Percentiles rank a stretch among this genome's conserved stretches.
phyloP scores from a whole-genome alignment of 2,329 filamentous ascomycete species.

The Cadophora luteo-olivacea region DNA sequence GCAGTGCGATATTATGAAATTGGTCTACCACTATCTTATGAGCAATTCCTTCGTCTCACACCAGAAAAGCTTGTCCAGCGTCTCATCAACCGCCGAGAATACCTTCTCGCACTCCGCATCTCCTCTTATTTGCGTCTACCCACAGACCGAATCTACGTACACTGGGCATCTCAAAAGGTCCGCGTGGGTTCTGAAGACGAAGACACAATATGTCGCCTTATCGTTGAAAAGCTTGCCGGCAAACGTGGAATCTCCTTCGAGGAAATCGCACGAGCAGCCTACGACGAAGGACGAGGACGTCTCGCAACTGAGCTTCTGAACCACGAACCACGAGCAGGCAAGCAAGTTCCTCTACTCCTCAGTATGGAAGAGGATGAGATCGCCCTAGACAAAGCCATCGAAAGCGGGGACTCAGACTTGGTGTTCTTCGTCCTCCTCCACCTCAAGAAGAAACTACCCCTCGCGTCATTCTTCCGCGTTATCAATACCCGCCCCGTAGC shows the following conservation, averaged over 20 bases:
- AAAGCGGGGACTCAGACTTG: conserved; percentile 93
- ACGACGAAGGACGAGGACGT: conserved; percentile 89
- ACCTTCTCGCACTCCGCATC: conserved; percentile 86
- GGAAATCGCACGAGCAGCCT: conserved; percentile 88
- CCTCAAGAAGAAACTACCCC: conserved; percentile 86
- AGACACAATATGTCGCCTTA: conserved; percentile 82
- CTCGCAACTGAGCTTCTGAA: conserved; percentile 91
- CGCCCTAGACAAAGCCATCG: conserved; percentile 93
- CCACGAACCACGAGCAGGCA: conserved; percentile 92
- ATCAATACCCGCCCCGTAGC: conserved; percentile 87
- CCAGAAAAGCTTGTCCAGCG: conserved; percentile 87
- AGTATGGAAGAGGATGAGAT: conserved; percentile 96
- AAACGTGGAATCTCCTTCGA: conserved; percentile 96
- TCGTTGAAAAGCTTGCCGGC: conserved; percentile 85
- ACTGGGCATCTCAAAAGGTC: conserved; percentile 97
- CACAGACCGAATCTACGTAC: conserved; percentile 89
- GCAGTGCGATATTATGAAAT: conserved; percentile 91
- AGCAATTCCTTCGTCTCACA: conserved; percentile 90
- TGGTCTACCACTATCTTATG: conserved; percentile 88
- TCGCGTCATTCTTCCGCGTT: conserved; percentile 90
- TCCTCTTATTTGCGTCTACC: conserved; percentile 87
- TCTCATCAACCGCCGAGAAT: conserved; percentile 87
- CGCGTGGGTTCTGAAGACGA: conserved; percentile 85
- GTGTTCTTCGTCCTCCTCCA: conserved; percentile 88
- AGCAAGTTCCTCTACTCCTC: conserved; percentile 90